Base-by-base conservation (phyloP, 208 protist species). In the Balamuthia mandrillaris region DNA sequence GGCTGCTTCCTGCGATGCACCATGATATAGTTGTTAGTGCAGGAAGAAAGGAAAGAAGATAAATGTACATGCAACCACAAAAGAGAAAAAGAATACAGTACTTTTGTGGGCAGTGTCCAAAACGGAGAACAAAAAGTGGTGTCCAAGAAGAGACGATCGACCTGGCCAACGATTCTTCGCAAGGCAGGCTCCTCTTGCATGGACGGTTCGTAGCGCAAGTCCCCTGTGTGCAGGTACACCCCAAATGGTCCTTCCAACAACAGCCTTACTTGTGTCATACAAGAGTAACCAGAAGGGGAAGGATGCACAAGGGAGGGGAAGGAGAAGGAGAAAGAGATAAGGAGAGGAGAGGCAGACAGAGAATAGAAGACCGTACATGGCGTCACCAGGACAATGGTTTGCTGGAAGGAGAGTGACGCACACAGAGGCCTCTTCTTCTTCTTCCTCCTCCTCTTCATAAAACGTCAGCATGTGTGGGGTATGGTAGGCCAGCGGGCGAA, bases 71-170 rank as follows among this genome's bases (percentile, higher is more conserved):
- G n/a, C 6, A 16, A 4, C 7, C 3, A 16, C 52, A 3, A 60
- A 60, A 16, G 52, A 16, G 52, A 60, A 60, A 27, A n/a, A 16
- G 52, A 3, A 60, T 18, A 63, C 7, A 3, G 61, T 70, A 16
- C 61, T 39, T 70, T 70, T 10, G 61, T 3, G 2, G 61, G 61
- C 18, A 70, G 45, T 1, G 61, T 39, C 61, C 61, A 70, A 70
- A 70, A 70, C 21, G 61, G 61, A 29, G 61, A 70, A 21, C 61
- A 70, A 16, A 70, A 70, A 7, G 61, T 70, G 61, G 61, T 70
- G 31, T 70, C 61, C 4, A 70, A 6, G 61, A 70, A 70, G 16
- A 70, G 61, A 18, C 45, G 41, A 16, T 70, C 61, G 4, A 70
- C 61, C 3, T 10, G 14, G 24, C 61, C 61, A 4, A 12, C 37